Evolutionary conservation across 2,329 filamentous ascomycete genomes (phyloP).

Genomic region (Exophiala mesophila): DNA sequence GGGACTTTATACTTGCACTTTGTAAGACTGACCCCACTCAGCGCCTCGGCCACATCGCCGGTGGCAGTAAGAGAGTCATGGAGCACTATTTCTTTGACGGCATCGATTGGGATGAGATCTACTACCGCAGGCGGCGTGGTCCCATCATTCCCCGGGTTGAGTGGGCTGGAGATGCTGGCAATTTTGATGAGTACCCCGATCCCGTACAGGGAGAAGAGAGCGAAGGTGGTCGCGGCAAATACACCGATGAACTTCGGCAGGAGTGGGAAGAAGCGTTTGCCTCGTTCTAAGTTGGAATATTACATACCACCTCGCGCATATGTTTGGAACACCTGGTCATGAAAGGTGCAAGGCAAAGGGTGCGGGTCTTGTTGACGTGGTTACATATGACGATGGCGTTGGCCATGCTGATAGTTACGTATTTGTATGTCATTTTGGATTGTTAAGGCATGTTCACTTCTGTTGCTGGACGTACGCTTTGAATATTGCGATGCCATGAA

Average conservation of each 20-base stretch:
- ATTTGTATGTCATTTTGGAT: too few relatives aligned
- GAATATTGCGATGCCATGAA: too few relatives aligned
- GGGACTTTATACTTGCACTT: conserved; percentile 57
- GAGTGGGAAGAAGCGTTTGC: conserved; percentile 58
- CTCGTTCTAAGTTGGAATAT: conserved; percentile 60
- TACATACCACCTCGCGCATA: too few relatives aligned
- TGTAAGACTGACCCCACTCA: conserved; percentile 61
- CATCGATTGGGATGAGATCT: conserved; percentile 60
- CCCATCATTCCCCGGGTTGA: conserved; percentile 59
- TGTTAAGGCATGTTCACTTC: too few relatives aligned
- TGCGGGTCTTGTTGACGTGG: too few relatives aligned
- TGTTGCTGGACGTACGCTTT: too few relatives aligned
- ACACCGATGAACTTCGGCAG: conserved; percentile 56
- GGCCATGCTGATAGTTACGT: too few relatives aligned
- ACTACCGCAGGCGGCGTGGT: conserved; percentile 54
- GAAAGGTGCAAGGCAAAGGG: too few relatives aligned
- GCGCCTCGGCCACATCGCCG: conserved; percentile 58
- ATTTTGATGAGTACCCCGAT: conserved; percentile 62
- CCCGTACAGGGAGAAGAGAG: conserved; percentile 48
- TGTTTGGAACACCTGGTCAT: too few relatives aligned
- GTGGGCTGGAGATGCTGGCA: conserved; percentile 56
- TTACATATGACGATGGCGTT: too few relatives aligned
- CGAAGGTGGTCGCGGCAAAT: conserved; percentile 38
- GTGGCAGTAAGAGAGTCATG: conserved; percentile 56
- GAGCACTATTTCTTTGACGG: conserved; percentile 58